Base-by-base conservation (phyloP, 2,329 filamentous ascomycete species). In the Orbilia brochopaga region DNA sequence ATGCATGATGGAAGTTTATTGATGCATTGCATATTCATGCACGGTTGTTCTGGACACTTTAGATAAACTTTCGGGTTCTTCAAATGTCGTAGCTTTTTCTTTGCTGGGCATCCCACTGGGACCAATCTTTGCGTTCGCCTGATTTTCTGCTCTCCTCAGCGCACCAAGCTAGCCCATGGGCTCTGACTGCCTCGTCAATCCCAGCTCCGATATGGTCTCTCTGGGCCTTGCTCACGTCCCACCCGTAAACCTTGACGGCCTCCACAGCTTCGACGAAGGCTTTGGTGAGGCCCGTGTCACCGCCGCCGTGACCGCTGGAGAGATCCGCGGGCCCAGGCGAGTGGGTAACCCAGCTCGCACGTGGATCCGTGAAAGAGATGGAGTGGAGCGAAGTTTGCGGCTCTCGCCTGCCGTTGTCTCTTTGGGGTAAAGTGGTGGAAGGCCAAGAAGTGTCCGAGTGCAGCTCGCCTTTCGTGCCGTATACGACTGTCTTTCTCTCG, bases 101-200 rank as follows among this genome's bases (percentile, higher is more conserved):
- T 32, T 66, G 69, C 24, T 61, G 32, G 6, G 42, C 46, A 50
- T 73, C 69, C 69, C 69, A 73, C 27, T 35, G 27, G 7, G 56
- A 23, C 69, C 69, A 73, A 46, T 37, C 56, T 24, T 59, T 66
- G 23, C 44, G 51, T 24, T 52, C 53, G 6, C 69, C 61, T 13
- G 56, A 52, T 27, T 37, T 44, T 35, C 69, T 51, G 17, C 69
- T 73, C 76, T 96, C 90, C 80, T 97, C 94, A 0, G 93, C 94
- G 23, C 91, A 92, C 82, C 97, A 99, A 0, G 97, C 93, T 80
- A 94, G 85, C 1, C 90, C 92, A 80, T 97, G 94, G 77, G 91
- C 96, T 54, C 89, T 84, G n/a, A 97, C 84, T 0, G 89, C 86
- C 77, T 97, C 94, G 64, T 96, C 91, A 6, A 96, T 81, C 15